These are phyloP conservation scores for Pythium biforme DNA, from an alignment of 352 stramenopile genomes.

Conservation along the genomic window DNA sequence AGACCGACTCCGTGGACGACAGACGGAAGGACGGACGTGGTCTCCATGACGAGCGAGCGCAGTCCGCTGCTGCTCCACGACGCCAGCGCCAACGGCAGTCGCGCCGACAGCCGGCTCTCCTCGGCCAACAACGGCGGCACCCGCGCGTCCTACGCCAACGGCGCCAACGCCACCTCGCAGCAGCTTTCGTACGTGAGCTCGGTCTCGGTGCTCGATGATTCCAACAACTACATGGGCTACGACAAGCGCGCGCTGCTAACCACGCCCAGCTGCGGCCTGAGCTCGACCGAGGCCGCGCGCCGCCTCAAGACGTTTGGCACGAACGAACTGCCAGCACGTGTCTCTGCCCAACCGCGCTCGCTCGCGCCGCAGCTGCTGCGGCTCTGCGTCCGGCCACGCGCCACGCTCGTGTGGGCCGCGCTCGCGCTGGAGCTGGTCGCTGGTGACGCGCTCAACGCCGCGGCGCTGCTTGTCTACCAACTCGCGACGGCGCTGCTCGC, in stretches of 20 bases:
- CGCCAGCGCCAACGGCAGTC: not conserved
- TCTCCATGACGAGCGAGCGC: conserved; percentile 9
- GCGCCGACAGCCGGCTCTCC: not conserved
- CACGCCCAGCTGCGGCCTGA: conserved; percentile 73
- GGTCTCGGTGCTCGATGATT: conserved; percentile 19
- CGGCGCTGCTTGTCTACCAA: conserved; percentile 71
- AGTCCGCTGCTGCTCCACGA: conserved; percentile 14
- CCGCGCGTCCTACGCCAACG: conserved; percentile 2
- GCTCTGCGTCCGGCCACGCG: conserved; percentile 81
- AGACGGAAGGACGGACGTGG: too few species aligned
- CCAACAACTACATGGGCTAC: conserved; percentile 77
- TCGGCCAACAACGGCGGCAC: not conserved
- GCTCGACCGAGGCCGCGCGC: conserved; percentile 69
- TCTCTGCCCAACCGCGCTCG: conserved; percentile 13
- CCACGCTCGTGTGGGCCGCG: conserved; percentile 91
- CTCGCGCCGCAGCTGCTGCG: conserved; percentile 55
- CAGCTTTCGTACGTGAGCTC: conserved; percentile 5
- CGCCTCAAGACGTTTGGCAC: conserved; percentile 82
- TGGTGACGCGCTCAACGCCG: conserved; percentile 45
- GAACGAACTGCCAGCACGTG: conserved; percentile 87
- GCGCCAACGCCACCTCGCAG: conserved; percentile 1
- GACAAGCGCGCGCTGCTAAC: conserved; percentile 76
- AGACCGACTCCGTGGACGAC: too few species aligned
- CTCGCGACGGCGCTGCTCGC: conserved; percentile 65
- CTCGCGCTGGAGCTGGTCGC: conserved; percentile 79